These are phyloP conservation scores for Rubia yunnanensis DNA, from an alignment of 257 asterid genomes.

Conservation along the genomic window DNA sequence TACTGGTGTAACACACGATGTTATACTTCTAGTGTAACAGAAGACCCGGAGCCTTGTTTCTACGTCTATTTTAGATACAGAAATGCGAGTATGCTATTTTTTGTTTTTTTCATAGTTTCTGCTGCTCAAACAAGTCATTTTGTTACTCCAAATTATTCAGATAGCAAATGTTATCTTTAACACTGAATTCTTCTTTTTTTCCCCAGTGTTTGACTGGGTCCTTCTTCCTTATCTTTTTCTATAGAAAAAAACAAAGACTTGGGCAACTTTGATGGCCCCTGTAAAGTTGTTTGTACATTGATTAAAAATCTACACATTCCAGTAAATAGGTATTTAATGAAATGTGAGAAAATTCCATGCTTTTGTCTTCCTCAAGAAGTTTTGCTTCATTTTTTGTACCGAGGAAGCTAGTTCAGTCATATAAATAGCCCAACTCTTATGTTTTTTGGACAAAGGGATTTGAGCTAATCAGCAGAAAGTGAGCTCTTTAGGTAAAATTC, in stretches of 20 bases:
- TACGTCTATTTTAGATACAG: too few relatives aligned
- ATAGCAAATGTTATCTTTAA: too few relatives aligned
- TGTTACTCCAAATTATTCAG: too few relatives aligned
- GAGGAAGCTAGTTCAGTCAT: neutral
- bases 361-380: slow-evolving; percentile 1
- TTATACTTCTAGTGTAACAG: too few relatives aligned
- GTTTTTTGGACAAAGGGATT: neutral
- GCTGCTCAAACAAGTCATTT: too few relatives aligned
- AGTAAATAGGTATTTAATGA: neutral
- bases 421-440: neutral
- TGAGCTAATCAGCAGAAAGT: neutral
- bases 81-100: too few relatives aligned
- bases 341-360: neutral
- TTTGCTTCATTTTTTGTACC: neutral
- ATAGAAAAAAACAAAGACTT: neutral
- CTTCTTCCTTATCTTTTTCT: neutral
- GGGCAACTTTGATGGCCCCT: neutral
- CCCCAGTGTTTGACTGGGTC: neutral
- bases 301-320: too few relatives aligned
- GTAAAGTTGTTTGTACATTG: neutral
- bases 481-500: neutral
- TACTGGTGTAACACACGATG: too few relatives aligned
- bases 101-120: too few relatives aligned
- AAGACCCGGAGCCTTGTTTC: too few relatives aligned
- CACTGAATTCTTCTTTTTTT: too few relatives aligned